Base-by-base conservation (phyloP, 1,284 basidiomycete species). In the Trametes hirsuta region DNA sequence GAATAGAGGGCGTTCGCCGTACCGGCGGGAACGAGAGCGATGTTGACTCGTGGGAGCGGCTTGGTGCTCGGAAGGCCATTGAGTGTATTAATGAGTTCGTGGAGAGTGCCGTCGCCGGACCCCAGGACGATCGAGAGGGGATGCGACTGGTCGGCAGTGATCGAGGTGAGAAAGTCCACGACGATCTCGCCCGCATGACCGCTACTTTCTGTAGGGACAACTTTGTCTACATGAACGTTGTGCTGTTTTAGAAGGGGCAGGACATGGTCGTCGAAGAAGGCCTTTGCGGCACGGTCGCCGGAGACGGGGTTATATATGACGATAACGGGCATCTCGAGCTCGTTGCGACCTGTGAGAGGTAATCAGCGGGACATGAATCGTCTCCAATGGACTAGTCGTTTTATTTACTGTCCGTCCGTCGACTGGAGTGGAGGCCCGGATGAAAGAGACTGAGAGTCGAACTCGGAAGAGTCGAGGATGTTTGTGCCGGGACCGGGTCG, bases 1-100 rank as follows among this genome's bases (percentile, higher is more conserved):
- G 82, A 82, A 72, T 90, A 95, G n/a, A 97, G 79, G 0, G 96
- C 96, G 71, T 98, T 98, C 18, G 94, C 95, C n/a, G 95, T 98
- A 10, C 96, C 96, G 44, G 86, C 85, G 3, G 95, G 95, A 14
- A 91, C 78, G 36, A 91, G 77, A 10, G 78, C 83, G 57, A 90
- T 74, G 35, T 72, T 69, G 47, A 85, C 62, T 35, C 59, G 63
- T 1, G 66, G 58, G 36, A 52, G 41, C 22, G 64, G 63, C 18
- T 41, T 59, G 39, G 50, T 57, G 57, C 58, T 59, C 15, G 69
- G 64, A 12, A 69, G 68, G 34, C 68, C 69, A 54, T 80, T 75
- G 35, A 92, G 69, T 6, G 80, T 77, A 61, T 91, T 89, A 67
- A 94, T 79, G 55, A 95, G 83, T 71, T 96, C 94, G 71, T 95